phyloP scores from a whole-genome alignment of 768 basidiomycete species.

The Termitomyces sp. region DNA sequence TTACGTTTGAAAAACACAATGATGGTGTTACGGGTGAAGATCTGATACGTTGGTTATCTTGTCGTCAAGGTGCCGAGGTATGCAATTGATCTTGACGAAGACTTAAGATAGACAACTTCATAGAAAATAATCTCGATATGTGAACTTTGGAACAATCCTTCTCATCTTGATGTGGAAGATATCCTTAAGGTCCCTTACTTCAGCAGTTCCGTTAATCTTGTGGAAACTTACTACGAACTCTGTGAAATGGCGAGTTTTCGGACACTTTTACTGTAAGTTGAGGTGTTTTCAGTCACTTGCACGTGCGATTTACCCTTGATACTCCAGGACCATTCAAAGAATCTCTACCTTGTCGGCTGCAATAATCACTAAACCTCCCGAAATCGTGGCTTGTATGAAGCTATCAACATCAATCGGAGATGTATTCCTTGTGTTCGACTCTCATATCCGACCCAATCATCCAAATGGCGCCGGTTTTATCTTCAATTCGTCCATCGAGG shows the following conservation, averaged over 20 bases:
- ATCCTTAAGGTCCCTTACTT: slow-evolving; percentile 46
- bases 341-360: slow-evolving; percentile 26
- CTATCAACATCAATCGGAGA: slow-evolving; percentile 23
- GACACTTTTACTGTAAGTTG: slow-evolving; percentile 22
- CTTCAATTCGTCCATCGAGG: slow-evolving; percentile 40
- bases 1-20: slow-evolving; percentile 33
- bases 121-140: slow-evolving; percentile 59
- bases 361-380: slow-evolving; percentile 67
- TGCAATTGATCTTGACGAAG: background rate
- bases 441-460: slow-evolving; percentile 55
- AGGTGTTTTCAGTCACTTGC: slow-evolving; percentile 12
- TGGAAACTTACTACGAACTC: slow-evolving; percentile 27
- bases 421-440: slow-evolving; percentile 60
- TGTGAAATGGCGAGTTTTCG: slow-evolving; percentile 23
- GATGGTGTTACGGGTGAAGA: slow-evolving; percentile 21
- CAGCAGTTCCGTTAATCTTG: slow-evolving; percentile 28
- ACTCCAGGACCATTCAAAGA: slow-evolving; percentile 21
- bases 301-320: background rate
- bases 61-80: slow-evolving; percentile 31
- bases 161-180: slow-evolving; percentile 54
- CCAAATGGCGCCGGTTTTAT: slow-evolving; percentile 57
- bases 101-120: background rate
- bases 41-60: slow-evolving; percentile 28
- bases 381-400: slow-evolving; percentile 53
- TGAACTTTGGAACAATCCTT: slow-evolving; percentile 43